These are phyloP conservation scores for Coniosporium apollinis DNA, from an alignment of 495 filamentous ascomycete genomes.

Conservation along the genomic window DNA sequence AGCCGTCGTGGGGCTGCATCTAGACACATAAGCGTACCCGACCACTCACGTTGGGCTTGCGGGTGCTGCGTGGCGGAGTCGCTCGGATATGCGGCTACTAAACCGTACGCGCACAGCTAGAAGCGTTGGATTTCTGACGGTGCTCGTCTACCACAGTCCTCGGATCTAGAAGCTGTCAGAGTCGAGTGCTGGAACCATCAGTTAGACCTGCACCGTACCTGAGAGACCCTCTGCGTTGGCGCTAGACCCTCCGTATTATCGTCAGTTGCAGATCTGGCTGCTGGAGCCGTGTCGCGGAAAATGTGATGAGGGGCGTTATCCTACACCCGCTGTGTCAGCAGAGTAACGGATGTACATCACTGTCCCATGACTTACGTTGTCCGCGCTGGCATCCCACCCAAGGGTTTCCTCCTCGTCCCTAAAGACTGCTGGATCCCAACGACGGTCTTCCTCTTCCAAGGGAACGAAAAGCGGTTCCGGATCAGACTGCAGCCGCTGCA, in stretches of 20 bases:
- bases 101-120: too few species aligned
- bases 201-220: too few species aligned
- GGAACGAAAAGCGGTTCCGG: slow-evolving; percentile 66
- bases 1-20: too few species aligned
- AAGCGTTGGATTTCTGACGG: too few species aligned
- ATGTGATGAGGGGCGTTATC: slow-evolving; percentile 20
- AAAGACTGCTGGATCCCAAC: slow-evolving; percentile 68
- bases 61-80: too few species aligned
- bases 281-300: slow-evolving; percentile 19
- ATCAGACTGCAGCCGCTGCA: slow-evolving; percentile 30
- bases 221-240: slow-evolving; percentile 50
- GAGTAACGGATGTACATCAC: slow-evolving; percentile 19
- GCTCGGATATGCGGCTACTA: too few species aligned
- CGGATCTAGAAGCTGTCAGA: too few species aligned
- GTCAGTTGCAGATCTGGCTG: slow-evolving; percentile 16
- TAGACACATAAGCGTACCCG: too few species aligned
- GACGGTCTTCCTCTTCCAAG: slow-evolving; percentile 49
- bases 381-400: slow-evolving; percentile 63
- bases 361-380: slow-evolving; percentile 25
- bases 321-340: slow-evolving; percentile 8
- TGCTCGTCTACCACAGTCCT: too few species aligned
- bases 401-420: slow-evolving; percentile 55
- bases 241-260: slow-evolving; percentile 29
- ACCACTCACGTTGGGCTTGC: too few species aligned
- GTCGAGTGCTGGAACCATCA: too few species aligned